These are phyloP conservation scores for Mycena pura DNA, from an alignment of 768 basidiomycete species.

Conservation along the genomic window DNA sequence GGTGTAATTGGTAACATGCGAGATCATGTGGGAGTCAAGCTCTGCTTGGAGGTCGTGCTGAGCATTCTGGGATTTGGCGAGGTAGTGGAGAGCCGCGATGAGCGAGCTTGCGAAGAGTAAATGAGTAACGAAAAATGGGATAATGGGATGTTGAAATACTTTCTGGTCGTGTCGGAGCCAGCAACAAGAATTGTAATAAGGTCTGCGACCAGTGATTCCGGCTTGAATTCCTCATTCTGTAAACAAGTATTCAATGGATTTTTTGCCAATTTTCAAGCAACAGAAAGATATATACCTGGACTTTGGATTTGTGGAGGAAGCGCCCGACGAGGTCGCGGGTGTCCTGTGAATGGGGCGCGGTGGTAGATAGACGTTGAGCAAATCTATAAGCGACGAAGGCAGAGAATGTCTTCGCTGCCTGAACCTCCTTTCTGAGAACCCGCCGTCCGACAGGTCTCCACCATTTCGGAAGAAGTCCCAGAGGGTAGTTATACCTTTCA, in stretches of 20 bases:
- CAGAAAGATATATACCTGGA: not conserved
- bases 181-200: slow-evolving; percentile 68
- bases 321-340: slow-evolving; percentile 35
- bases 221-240: slow-evolving; percentile 1
- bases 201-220: slow-evolving; percentile 67
- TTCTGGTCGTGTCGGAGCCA: slow-evolving; percentile 74
- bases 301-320: not conserved
- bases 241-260: not conserved
- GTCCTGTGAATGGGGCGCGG: slow-evolving; percentile 54
- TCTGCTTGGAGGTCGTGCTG: slow-evolving; percentile 64
- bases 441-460: slow-evolving; percentile 46
- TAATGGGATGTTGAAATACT: slow-evolving; percentile 43
- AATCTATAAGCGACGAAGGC: slow-evolving; percentile 58
- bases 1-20: slow-evolving; percentile 51
- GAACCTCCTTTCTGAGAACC: slow-evolving; percentile 49
- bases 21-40: slow-evolving; percentile 60
- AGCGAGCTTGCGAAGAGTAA: slow-evolving; percentile 51
- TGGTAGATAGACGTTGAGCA: slow-evolving; percentile 54
- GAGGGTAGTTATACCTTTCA: slow-evolving; percentile 14
- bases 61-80: slow-evolving; percentile 55
- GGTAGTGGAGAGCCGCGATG: slow-evolving; percentile 70
- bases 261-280: not conserved
- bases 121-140: not conserved
- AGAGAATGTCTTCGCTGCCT: slow-evolving; percentile 58
- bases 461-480: slow-evolving; percentile 19